Conservation (phyloP, 305 asterid species). For the Solanum hybrid region DNA sequence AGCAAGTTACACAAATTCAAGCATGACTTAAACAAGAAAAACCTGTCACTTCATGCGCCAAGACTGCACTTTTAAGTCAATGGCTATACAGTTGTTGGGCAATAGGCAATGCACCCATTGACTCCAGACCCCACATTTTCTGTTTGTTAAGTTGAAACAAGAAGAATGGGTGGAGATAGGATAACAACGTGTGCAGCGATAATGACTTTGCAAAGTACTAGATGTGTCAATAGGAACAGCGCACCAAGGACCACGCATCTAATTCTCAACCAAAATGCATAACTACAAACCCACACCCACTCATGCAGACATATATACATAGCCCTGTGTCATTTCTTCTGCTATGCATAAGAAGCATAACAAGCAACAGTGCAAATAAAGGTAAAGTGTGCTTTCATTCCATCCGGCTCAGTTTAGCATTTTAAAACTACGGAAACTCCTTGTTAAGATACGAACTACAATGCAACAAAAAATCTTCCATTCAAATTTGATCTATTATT, state of each 20-base stretch:
- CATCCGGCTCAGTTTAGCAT: neutral
- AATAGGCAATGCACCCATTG: neutral
- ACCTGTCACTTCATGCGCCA: neutral
- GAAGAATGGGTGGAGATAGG: neutral
- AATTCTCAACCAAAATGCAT: neutral
- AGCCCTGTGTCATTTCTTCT: neutral
- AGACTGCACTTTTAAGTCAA: neutral
- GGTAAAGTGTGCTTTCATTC: neutral
- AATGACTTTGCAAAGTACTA: neutral
- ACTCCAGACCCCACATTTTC: neutral
- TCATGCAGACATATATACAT: neutral
- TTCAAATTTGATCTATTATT: neutral
- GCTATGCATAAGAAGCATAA: neutral
- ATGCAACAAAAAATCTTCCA: neutral
- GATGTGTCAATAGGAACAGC: neutral
- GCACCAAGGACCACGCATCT: neutral
- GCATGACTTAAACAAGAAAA: neutral
- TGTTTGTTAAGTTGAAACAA: neutral
- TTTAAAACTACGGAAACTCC: neutral
- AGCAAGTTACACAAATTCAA: neutral
- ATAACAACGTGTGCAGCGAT: neutral
- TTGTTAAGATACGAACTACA: neutral
- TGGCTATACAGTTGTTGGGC: neutral
- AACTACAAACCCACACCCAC: neutral
- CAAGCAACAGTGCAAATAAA: neutral